Conservation (phyloP, 106 monocot species). For the Alisma plantagoaquatica region DNA sequence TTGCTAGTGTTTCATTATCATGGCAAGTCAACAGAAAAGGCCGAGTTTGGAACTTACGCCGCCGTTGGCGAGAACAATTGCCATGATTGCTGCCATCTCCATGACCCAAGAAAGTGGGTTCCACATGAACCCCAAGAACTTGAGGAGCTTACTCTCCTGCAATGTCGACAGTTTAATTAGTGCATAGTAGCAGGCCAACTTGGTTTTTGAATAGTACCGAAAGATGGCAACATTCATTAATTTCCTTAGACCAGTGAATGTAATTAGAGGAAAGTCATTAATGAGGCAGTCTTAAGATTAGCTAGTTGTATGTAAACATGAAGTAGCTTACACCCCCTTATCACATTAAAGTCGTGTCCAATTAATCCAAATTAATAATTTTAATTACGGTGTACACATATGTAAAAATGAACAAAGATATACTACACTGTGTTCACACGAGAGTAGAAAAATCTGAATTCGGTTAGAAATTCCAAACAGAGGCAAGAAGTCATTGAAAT, state of each 20-base stretch:
- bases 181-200: no score
- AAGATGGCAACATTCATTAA: neutral
- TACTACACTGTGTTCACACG: no score
- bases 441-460: no score
- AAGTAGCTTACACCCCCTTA: no score
- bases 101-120: slow-evolving; percentile 51
- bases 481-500: no score
- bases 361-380: no score
- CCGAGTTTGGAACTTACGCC: slow-evolving; percentile 6
- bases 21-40: neutral
- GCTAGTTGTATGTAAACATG: no score
- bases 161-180: no score
- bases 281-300: neutral
- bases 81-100: slow-evolving; percentile 50
- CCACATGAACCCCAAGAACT: slow-evolving; percentile 59
- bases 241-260: neutral
- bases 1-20: neutral
- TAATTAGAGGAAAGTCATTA: neutral
- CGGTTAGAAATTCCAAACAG: no score
- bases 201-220: neutral
- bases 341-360: no score
- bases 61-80: slow-evolving; percentile 48
- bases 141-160: slow-evolving; percentile 51
- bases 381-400: no score
- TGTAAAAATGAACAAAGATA: no score